These are phyloP conservation scores for Alternaria novae-zelandiae DNA, from an alignment of 2,329 filamentous ascomycete genomes.

Conservation along the genomic window DNA sequence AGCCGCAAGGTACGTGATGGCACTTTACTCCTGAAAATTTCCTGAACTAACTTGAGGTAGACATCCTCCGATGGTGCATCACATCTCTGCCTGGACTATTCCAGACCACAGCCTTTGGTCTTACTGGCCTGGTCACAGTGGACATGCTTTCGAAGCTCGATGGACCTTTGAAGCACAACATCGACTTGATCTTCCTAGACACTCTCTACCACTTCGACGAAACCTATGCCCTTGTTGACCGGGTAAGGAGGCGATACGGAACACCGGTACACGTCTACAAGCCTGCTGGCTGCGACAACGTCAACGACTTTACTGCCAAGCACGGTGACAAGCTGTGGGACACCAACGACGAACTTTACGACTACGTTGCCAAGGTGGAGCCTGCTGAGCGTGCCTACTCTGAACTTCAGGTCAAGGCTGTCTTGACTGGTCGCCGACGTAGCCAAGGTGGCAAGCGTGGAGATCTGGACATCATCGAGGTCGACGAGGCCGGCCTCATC, in stretches of 20 bases:
- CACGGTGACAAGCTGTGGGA: conserved; percentile 89
- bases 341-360: conserved; percentile 84
- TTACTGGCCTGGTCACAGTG: conserved; percentile 60
- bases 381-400: conserved; percentile 90
- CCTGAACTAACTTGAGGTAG: conserved; percentile 52
- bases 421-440: conserved; percentile 88
- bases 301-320: conserved; percentile 77
- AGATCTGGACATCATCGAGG: conserved; percentile 86
- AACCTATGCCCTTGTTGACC: conserved; percentile 62
- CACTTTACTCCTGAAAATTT: neutral
- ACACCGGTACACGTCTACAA: conserved; percentile 88
- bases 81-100: conserved; percentile 86
- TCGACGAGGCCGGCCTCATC: conserved; percentile 88
- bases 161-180: conserved; percentile 62
- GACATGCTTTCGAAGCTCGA: conserved; percentile 76
- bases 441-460: conserved; percentile 94
- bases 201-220: conserved; percentile 61
- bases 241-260: conserved; percentile 76
- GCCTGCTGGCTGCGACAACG: conserved; percentile 75
- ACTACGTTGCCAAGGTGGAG: conserved; percentile 97
- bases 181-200: conserved; percentile 62
- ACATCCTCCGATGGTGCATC: conserved; percentile 91
- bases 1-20: conserved; percentile 69
- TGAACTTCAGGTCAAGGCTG: conserved; percentile 84
- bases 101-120: conserved; percentile 59